Evolutionary conservation across 352 stramenopile species (phyloP), one percentile per base, ranked within the genome.

Genomic region (Globisporangium megalacanthum): DNA sequence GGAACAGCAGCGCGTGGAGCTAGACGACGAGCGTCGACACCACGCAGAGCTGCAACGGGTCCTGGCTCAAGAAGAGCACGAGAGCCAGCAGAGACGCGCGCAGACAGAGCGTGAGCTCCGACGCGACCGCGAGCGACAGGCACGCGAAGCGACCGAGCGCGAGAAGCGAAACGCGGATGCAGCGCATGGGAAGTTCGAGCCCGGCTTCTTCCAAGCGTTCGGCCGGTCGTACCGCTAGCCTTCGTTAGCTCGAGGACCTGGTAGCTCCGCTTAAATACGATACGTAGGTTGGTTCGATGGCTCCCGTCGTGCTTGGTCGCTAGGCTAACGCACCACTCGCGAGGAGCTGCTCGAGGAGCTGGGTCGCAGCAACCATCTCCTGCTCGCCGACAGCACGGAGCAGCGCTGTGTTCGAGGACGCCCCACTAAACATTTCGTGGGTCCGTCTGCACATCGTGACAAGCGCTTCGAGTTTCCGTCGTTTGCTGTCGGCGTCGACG

Each of bases 161-260:
- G 83, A 89, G 56, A 74, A 75, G 60, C 55, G 60, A 22, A 83
- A 86, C 41, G 64, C 64, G 1, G 69, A 82, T 17, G 69, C 70
- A 35, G 72, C 78, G 41, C 74, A 67, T 14, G 78, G 80, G 29
- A 83, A 85, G 53, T 82, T 90, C 29, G 78, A 92, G 50, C 66
- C 72, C n/a, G 64, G 64, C 4, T 92, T 92, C 62, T 92, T 92
- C 63, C 74, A 87, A 52, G 63, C 56, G 31, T 92, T 92, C 50
- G 83, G 79, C 31, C 69, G 68, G 31, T 90, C 83, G n/a, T 92
- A 89, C 66, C 79, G 83, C 73, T 92, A 66, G 58, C 29, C 15
- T 3, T 9, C 7, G 35, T 39, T 1, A 5, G 35, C 10, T 13
- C 35, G 2, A 39, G 19, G 39, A 17, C 6, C 39, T 45, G 39